Evolutionary conservation across 331 rosid species (phyloP), one percentile per base, ranked within the genome.

Genomic region (Ulmus americana): DNA sequence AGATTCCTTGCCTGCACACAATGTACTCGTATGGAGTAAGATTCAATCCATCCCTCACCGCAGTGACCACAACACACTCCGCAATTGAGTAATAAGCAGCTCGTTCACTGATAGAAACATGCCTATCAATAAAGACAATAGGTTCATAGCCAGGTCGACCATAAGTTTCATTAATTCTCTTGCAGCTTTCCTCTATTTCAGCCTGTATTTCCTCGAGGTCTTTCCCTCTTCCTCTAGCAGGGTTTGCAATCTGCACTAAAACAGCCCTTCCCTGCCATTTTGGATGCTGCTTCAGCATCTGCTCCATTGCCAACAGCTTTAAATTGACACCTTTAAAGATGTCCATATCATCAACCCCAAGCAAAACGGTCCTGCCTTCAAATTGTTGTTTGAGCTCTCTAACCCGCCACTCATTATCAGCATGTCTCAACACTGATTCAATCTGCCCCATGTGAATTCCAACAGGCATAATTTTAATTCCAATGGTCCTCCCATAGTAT

Each of bases 41-140:
- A 73, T 81, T 81, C 85, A 81, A 70, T 20, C 85, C 83, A 39
- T 81, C 85, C 71, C 85, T 74, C 70, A 81, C 85, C 2, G 85
- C 85, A 2, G 85, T 69, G 40, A 81, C 85, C 45, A 77, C 85
- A 4, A 81, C 85, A 63, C 85, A 81, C 55, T 81, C 85, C 0
- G 85, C 82, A 70, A 81, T 40, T 0, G 85, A 71, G 60, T 58
- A 81, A 64, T 77, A 81, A 0, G 85, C 83, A 43, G 81, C 82
- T 71, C 85, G 70, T 74, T 81, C 85, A 64, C 76, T 39, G 8
- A 81, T 75, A 47, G 85, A 77, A 66, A 81, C 80, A 44, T 76
- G 73, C 11, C 66, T 72, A 55, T 81, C 83, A 20, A 81, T 77
- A 67, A 81, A 81, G 52, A 81, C 78, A 20, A 81, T 59, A 10